These are phyloP conservation scores for Puccinia polysora DNA, from an alignment of 1,284 basidiomycete genomes.

Conservation along the genomic window DNA sequence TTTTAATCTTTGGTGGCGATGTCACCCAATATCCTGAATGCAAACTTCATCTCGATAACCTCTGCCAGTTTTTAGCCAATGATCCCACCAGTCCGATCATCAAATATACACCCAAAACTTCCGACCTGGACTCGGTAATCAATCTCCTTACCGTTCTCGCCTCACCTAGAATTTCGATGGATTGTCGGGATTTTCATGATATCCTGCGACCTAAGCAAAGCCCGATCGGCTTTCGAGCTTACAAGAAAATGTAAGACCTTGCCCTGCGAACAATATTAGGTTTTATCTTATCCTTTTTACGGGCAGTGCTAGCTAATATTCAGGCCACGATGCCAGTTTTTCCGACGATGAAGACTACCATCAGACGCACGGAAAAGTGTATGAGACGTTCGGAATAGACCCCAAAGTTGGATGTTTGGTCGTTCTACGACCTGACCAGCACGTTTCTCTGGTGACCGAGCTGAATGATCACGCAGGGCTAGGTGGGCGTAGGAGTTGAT, in stretches of 20 bases:
- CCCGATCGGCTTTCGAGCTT: too few relatives aligned
- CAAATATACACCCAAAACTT: constrained; percentile 45
- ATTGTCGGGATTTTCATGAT: constrained; percentile 11
- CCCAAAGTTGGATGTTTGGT: constrained; percentile 50
- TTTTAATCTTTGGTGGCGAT: too few relatives aligned
- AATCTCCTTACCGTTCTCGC: constrained; percentile 46
- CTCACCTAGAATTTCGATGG: constrained; percentile 45
- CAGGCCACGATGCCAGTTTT: constrained; percentile 47
- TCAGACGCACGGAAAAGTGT: constrained; percentile 51
- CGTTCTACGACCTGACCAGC: constrained; percentile 51
- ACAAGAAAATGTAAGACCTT: constrained; percentile 44
- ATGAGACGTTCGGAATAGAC: constrained; percentile 52
- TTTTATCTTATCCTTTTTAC: not conserved
- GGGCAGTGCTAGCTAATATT: constrained; percentile 38
- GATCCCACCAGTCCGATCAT: constrained; percentile 28
- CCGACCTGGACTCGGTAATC: constrained; percentile 47
- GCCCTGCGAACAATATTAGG: constrained; percentile 1
- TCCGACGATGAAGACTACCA: constrained; percentile 50
- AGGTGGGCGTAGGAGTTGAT: constrained; percentile 19
- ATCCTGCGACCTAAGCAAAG: not conserved
- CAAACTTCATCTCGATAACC: constrained; percentile 21
- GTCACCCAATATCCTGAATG: constrained; percentile 6
- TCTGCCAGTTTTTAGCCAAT: constrained; percentile 2
- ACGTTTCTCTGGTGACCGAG: constrained; percentile 45
- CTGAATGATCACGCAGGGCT: constrained; percentile 45